Evolutionary conservation across 306 rosid genomes (phyloP), one percentile per base, ranked within the genome.

Genomic region (Hippophae gyantsensis): DNA sequence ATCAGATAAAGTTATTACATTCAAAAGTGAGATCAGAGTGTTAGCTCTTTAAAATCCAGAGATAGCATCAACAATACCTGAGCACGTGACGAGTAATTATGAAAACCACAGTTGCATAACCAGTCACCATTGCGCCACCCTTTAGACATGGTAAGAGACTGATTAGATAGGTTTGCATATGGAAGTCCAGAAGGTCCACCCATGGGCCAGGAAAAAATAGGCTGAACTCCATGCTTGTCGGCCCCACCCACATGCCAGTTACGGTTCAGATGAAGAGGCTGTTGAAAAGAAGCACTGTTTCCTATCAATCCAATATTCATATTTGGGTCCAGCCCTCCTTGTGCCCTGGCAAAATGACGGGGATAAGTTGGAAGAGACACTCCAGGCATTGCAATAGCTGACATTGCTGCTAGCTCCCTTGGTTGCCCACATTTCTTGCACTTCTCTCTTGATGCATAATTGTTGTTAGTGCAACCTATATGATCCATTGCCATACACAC

Each of bases 401-500:
- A 87, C 94, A 90, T 85, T 74, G 93, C 89, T 46, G 96, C 93
- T 68, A 85, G 72, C 84, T 85, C 96, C 93, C 88, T 92, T 32
- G 81, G 89, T 76, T 92, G 88, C 62, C 99, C 96, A 43, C 96
- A 92, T 77, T 85, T 92, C 77, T 92, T 92, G 88, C 96, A 92
- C 90, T 80, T 87, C 70, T 88, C 96, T 92, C 96, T 80, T 84
- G 99, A 92, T 78, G 99, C 99, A 87, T 92, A 92, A 88, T 92
- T 92, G 96, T 88, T 92, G 95, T 92, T 92, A 85, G 99, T 92
- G 99, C 99, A 92, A 82, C 96, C 99, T 92, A 88, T 80, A 32
- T 67, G 86, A 69, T 85, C 86, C 89, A 90, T 75, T 74, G 85
- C 87, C 80, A 87, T 45, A 81, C 79, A 84, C 69, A 81, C 82